Evolutionary conservation across 2,329 filamentous ascomycete genomes (phyloP).

Genomic region (Onygenales sp.): DNA sequence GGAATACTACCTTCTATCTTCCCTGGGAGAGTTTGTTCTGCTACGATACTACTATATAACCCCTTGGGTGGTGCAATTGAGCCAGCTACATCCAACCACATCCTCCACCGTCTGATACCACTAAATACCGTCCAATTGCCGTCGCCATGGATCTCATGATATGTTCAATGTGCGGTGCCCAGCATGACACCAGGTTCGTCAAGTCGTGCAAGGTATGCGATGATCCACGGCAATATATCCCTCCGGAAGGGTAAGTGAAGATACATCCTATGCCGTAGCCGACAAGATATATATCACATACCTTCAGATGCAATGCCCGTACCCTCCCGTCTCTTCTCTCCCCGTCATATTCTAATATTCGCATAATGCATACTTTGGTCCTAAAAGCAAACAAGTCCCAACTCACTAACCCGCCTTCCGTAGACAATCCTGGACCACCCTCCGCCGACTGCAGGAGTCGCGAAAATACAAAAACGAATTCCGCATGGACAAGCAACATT

Average conservation of each 20-base stretch:
- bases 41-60: too few species aligned
- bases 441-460: conserved; percentile 15
- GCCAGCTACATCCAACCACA: background rate
- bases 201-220: conserved; percentile 23
- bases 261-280: too few species aligned
- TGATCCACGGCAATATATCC: conserved; percentile 22
- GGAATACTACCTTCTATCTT: background rate
- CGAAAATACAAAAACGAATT: conserved; percentile 17
- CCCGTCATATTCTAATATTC: background rate
- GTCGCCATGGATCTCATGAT: conserved; percentile 16
- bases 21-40: background rate
- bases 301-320: too few species aligned
- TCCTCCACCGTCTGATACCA: background rate
- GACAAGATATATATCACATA: too few species aligned
- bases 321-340: background rate
- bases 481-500: conserved; percentile 10
- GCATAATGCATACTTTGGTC: background rate
- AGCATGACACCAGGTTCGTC: conserved; percentile 12
- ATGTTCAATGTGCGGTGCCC: conserved; percentile 20
- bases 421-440: conserved; percentile 22
- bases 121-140: background rate
- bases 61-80: background rate
- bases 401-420: background rate
- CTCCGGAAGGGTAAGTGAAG: conserved; percentile 15
- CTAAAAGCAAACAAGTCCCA: background rate